phyloP scores from a whole-genome alignment of 305 asterid genomes.

The Fraxinus paxiana region DNA sequence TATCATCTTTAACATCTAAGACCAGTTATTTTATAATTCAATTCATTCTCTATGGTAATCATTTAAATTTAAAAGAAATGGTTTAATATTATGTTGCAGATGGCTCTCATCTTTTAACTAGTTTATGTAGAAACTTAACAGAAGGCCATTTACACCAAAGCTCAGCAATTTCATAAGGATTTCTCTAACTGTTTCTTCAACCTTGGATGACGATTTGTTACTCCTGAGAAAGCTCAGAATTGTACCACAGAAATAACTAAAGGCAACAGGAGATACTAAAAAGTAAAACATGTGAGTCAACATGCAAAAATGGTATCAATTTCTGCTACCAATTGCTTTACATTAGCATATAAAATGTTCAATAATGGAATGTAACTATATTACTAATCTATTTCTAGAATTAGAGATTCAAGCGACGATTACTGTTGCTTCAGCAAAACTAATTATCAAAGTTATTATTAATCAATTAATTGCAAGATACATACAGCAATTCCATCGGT shows the following conservation, averaged over 20 bases:
- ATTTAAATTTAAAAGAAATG: not conserved
- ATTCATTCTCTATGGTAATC: not conserved
- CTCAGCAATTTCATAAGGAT: not conserved
- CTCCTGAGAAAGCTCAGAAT: not conserved
- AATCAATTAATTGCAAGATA: slow-evolving; percentile 14
- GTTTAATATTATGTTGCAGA: not conserved
- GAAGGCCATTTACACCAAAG: not conserved
- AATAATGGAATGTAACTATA: not conserved
- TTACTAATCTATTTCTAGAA: not conserved
- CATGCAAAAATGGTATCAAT: not conserved
- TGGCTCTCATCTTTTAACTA: not conserved
- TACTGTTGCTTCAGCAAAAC: not conserved
- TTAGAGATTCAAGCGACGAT: not conserved
- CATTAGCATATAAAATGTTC: not conserved
- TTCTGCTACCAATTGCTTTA: not conserved
- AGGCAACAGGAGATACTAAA: not conserved
- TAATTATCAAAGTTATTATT: not conserved
- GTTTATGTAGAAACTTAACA: not conserved
- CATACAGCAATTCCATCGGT: slow-evolving; percentile 90
- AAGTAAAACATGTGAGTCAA: not conserved
- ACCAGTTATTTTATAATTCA: not conserved
- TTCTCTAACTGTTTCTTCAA: not conserved
- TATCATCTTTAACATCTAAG: not conserved
- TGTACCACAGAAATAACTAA: not conserved
- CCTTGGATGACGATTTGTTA: not conserved